Percentiles rank a stretch among this genome's conserved stretches.
Conservation (phyloP, 1,284 basidiomycete genomes). For the Marasmius oreades region DNA sequence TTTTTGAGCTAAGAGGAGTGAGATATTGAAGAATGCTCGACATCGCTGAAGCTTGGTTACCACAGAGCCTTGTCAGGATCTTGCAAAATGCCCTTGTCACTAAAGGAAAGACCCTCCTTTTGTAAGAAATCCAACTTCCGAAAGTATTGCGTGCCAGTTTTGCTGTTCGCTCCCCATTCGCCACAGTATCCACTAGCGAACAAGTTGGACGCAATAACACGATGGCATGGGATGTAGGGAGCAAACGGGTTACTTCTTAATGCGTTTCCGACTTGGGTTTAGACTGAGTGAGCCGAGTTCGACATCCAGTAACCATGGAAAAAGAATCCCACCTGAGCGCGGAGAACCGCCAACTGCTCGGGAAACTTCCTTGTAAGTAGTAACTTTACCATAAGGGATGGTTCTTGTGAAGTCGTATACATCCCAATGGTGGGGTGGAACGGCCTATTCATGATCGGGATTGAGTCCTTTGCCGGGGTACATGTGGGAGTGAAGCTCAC, state of each 20-base stretch:
- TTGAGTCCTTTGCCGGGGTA: not conserved
- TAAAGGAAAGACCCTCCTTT: constrained; percentile 49
- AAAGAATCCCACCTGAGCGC: constrained; percentile 43
- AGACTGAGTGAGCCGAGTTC: not conserved
- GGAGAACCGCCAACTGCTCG: constrained; percentile 52
- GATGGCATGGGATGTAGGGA: constrained; percentile 63
- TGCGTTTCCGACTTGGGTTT: constrained; percentile 51
- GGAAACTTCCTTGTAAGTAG: constrained; percentile 56
- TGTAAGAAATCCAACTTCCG: constrained; percentile 44
- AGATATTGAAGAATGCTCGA: not conserved
- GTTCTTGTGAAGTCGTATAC: constrained; percentile 51
- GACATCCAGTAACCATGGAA: not conserved
- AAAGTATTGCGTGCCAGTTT: constrained; percentile 31
- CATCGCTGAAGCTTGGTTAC: too few relatives aligned
- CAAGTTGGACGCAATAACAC: constrained; percentile 55
- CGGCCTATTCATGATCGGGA: constrained; percentile 23
- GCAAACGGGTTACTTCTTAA: constrained; percentile 61
- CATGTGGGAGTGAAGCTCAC: constrained; percentile 11
- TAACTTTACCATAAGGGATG: constrained; percentile 50
- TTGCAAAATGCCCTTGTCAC: constrained; percentile 36
- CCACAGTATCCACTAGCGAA: constrained; percentile 61
- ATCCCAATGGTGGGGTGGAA: constrained; percentile 55
- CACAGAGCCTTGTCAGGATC: constrained; percentile 11
- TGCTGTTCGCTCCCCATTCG: constrained; percentile 48
- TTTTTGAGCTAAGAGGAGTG: not conserved